Conservation (phyloP, 73 alveolate genomes). For the Blepharisma stoltei region DNA sequence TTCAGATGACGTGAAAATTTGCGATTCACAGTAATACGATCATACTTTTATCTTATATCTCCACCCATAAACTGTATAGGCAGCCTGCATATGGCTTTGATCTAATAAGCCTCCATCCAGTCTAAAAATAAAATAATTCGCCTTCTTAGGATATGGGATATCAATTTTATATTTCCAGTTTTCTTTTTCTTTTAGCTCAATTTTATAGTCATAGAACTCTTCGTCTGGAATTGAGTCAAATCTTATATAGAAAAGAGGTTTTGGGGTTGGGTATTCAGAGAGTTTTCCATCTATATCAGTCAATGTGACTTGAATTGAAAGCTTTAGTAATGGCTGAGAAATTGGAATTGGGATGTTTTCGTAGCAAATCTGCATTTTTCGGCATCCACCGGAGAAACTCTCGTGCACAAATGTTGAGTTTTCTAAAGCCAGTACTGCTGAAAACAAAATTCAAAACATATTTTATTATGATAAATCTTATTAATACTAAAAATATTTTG, state of each 20-base stretch:
- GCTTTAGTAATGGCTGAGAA: too few relatives aligned
- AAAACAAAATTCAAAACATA: too few relatives aligned
- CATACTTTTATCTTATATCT: background rate
- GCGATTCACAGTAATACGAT: background rate
- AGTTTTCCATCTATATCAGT: background rate
- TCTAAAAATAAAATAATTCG: background rate
- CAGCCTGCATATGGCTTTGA: background rate
- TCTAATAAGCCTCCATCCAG: constrained; percentile 21
- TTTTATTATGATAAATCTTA: too few relatives aligned
- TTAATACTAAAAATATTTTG: too few relatives aligned
- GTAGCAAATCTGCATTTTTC: too few relatives aligned
- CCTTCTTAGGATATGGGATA: background rate
- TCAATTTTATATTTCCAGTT: background rate
- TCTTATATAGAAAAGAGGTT: background rate
- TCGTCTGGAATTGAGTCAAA: constrained; percentile 11
- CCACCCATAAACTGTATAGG: constrained; percentile 19
- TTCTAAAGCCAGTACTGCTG: too few relatives aligned
- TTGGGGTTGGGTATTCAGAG: constrained; percentile 26
- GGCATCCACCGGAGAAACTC: too few relatives aligned
- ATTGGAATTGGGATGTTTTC: too few relatives aligned
- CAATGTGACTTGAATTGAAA: too few relatives aligned
- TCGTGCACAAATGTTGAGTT: too few relatives aligned
- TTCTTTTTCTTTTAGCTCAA: background rate
- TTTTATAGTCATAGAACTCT: background rate
- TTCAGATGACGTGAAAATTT: too few relatives aligned